phyloP scores from a whole-genome alignment of 495 filamentous ascomycete species.

The Parathielavia hyrcaniae region DNA sequence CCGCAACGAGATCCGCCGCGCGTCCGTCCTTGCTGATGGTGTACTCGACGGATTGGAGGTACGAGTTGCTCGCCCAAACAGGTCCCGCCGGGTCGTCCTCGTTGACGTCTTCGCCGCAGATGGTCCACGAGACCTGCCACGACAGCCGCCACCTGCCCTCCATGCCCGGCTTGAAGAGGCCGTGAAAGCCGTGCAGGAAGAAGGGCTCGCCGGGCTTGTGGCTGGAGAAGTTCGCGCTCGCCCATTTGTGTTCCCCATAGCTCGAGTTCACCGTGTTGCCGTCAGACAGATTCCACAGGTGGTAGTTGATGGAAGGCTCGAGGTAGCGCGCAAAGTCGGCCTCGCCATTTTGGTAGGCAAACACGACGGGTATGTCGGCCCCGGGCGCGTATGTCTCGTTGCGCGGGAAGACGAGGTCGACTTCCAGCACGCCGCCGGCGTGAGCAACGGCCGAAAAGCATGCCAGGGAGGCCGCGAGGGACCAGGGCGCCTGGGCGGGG shows the following conservation, averaged over 20 bases:
- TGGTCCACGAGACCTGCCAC: conserved; percentile 23
- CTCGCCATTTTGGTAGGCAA: conserved; percentile 35
- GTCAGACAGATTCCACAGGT: conserved; percentile 11
- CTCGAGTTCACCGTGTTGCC: no score
- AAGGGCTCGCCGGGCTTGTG: conserved; percentile 31
- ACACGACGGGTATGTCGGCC: conserved; percentile 29
- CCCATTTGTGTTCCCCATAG: no score
- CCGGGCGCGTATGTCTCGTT: neutral
- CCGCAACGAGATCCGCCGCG: conserved; percentile 28
- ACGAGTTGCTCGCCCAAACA: neutral
- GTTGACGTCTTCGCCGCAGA: conserved; percentile 14
- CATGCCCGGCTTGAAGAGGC: conserved; percentile 1
- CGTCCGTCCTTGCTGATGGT: conserved; percentile 24
- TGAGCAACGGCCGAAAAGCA: neutral
- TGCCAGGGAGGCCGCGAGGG: neutral
- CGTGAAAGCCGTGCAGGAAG: conserved; percentile 13
- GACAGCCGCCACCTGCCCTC: conserved; percentile 17
- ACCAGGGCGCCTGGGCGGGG: neutral
- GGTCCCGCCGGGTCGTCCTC: neutral
- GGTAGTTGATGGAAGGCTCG: neutral
- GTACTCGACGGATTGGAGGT: conserved; percentile 1
- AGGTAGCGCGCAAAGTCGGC: conserved; percentile 15
- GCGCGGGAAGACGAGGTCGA: neutral
- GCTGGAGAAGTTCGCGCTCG: conserved; percentile 18
- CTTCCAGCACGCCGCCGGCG: neutral